phyloP scores from a whole-genome alignment of 1,284 basidiomycete genomes.

The Ceratobasidium sp. region DNA sequence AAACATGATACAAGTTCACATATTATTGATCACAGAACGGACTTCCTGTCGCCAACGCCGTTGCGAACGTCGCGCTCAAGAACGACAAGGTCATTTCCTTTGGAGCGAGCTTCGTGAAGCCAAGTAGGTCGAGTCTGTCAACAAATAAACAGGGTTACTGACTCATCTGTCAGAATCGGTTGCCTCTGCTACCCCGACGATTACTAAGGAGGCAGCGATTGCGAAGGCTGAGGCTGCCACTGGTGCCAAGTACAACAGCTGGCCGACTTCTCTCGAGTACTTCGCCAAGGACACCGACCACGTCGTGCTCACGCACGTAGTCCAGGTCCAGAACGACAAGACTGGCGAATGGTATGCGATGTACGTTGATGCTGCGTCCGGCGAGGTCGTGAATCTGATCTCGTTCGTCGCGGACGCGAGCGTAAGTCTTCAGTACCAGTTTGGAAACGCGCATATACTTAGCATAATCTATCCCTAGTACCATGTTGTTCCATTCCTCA shows the following conservation, averaged over 20 bases:
- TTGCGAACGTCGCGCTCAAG: conserved; percentile 64
- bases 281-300: conserved; percentile 46
- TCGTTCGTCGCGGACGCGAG: conserved; percentile 47
- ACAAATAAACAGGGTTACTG: background rate
- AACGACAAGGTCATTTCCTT: conserved; percentile 64
- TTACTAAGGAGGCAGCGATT: conserved; percentile 45
- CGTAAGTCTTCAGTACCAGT: background rate
- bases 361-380: conserved; percentile 41
- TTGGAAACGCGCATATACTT: background rate
- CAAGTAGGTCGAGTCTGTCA: conserved; percentile 9
- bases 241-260: conserved; percentile 27
- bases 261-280: conserved; percentile 35
- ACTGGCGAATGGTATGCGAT: conserved; percentile 51
- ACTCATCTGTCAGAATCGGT: conserved; percentile 27
- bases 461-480: conserved; percentile 2
- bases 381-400: conserved; percentile 39
- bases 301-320: conserved; percentile 37
- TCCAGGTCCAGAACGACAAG: conserved; percentile 48
- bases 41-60: conserved; percentile 65
- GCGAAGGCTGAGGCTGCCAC: conserved; percentile 38
- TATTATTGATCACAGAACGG: conserved; percentile 58
- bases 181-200: conserved; percentile 40
- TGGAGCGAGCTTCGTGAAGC: conserved; percentile 67
- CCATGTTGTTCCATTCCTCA: conserved; percentile 42
- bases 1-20: background rate